Evolutionary conservation across 2,329 filamentous ascomycete species (phyloP), one percentile per base, ranked within the genome.

Genomic region (Diaporthe sp.): DNA sequence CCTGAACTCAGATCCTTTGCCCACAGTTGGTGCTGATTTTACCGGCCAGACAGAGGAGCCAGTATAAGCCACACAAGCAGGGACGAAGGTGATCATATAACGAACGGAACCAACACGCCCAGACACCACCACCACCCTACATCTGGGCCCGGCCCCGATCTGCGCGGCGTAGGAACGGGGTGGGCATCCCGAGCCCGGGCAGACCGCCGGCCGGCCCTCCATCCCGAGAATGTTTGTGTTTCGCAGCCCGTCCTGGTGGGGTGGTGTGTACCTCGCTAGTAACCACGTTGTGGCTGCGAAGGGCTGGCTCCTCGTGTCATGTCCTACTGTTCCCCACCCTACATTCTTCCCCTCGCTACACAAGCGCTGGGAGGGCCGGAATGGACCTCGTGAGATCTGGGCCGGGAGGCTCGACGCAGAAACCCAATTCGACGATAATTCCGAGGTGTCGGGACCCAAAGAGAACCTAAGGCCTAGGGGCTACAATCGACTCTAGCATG

Each of bases 121-220:
- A 55, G 53, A 55, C 15, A 28, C 25, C 53, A 31, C n/a, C 25
- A 55, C 49, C 25, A 31, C 25, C 12, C 53, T 55, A 55, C 34
- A 13, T 13, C 57, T 42, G 34, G 17, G n/a, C 8, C 65, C 34
- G 65, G 65, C 49, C 49, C 65, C 65, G 47, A 70, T 70, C 65
- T 42, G 25, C 65, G 17, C 65, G 49, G 65, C 49, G 49, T 20
- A n/a, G 65, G 34, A 42, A 39, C 7, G 42, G 63, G 42, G 25
- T 22, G 61, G 61, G 58, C 37, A 34, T 73, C 58, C 58, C 49
- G 71, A 31, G 34, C 34, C 71, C 47, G 71, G 70, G 71, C 71
- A 65, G 71, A 73, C 71, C 71, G 58, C 47, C 58, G 71, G 71
- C 58, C 71, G 71, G 58, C 71, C 47, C 58, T 73, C 71, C 58